phyloP scores from a whole-genome alignment of 768 basidiomycete species.

The Tremella yokohamensis region DNA sequence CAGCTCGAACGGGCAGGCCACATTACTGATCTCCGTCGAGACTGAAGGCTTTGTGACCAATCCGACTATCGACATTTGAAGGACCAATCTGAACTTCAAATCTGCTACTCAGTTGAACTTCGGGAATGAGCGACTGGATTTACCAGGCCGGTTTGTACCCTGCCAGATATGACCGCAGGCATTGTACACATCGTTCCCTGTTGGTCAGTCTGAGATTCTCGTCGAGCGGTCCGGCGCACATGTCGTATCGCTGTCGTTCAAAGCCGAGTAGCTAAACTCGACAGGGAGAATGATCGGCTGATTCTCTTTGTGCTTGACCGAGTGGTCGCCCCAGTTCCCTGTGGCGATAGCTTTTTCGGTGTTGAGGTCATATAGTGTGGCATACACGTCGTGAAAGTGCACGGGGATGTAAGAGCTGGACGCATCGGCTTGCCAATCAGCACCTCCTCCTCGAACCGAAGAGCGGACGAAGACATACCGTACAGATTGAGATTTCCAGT shows the following conservation, averaged over 20 bases:
- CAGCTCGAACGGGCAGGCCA: constrained; percentile 64
- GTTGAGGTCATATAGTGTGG: constrained; percentile 66
- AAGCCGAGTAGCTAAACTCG: constrained; percentile 75
- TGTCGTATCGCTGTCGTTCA: constrained; percentile 76
- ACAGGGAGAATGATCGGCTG: constrained; percentile 69
- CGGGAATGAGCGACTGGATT: constrained; percentile 5
- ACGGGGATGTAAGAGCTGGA: constrained; percentile 71
- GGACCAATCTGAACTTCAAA: constrained; percentile 63
- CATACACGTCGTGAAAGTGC: constrained; percentile 65
- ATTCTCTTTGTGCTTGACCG: constrained; percentile 65
- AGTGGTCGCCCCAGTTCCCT: constrained; percentile 62
- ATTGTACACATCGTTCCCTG: constrained; percentile 48
- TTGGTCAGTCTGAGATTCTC: not conserved
- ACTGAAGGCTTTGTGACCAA: constrained; percentile 58
- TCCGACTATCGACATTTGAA: constrained; percentile 70
- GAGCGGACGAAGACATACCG: constrained; percentile 29
- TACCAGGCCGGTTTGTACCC: constrained; percentile 43
- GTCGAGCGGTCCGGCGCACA: constrained; percentile 55
- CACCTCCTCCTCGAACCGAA: not conserved
- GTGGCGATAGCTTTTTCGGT: constrained; percentile 64
- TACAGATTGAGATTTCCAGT: constrained; percentile 70
- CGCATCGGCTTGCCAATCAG: constrained; percentile 59
- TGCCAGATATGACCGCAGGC: constrained; percentile 48
- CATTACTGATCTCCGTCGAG: constrained; percentile 62
- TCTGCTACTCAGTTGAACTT: constrained; percentile 19